Evolutionary conservation across 108 stramenopile species (phyloP).

Genomic region (Cyclostephanos tholiformis): DNA sequence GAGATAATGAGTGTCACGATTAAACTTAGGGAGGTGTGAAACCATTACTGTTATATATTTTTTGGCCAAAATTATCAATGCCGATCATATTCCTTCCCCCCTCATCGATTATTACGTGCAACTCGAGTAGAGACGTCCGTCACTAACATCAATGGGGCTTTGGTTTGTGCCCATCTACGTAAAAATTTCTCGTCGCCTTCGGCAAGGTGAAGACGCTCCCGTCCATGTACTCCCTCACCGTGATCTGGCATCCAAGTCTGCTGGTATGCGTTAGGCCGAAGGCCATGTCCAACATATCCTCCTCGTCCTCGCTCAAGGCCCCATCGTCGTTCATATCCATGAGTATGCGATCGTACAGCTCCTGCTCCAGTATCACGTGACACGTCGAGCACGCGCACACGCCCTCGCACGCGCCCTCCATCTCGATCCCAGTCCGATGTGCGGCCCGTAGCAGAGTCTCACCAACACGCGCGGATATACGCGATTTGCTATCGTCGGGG

Average conservation of each 20-base stretch:
- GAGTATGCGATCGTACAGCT: conserved; percentile 75
- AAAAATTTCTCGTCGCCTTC: conserved; percentile 93
- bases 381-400: conserved; percentile 97
- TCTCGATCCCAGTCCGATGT: conserved; percentile 80
- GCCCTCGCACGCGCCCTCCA: conserved; percentile 98
- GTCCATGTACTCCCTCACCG: conserved; percentile 84
- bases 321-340: conserved; percentile 70
- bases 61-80: too few relatives aligned
- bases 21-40: too few relatives aligned
- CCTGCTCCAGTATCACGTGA: conserved; percentile 90
- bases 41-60: too few relatives aligned
- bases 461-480: conserved; percentile 65
- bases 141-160: conserved; percentile 94
- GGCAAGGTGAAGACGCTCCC: conserved; percentile 92
- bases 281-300: conserved; percentile 99
- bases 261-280: conserved; percentile 93
- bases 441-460: conserved; percentile 83
- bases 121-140: too few relatives aligned
- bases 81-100: too few relatives aligned
- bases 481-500: conserved; percentile 53
- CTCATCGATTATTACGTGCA: too few relatives aligned
- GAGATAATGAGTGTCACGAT: too few relatives aligned
- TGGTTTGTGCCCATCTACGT: conserved; percentile 99
- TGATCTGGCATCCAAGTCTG: conserved; percentile 96
- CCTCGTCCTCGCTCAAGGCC: conserved; percentile 82